These are phyloP conservation scores for Aspergillus sp. DNA, from an alignment of 2,329 filamentous ascomycete genomes.

Conservation along the genomic window DNA sequence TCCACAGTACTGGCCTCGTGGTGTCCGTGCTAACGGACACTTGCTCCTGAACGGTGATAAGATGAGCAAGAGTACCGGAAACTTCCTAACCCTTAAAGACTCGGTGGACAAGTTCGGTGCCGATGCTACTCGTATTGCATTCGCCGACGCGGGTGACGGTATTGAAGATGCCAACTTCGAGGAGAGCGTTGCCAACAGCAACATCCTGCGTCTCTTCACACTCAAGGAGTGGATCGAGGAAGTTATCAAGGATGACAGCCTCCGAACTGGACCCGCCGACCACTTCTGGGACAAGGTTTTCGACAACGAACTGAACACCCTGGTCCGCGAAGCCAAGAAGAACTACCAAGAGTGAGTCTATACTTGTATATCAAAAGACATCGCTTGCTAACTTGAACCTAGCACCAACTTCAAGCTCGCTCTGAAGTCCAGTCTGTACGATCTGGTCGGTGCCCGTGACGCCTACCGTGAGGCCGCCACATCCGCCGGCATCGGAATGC, in stretches of 20 bases:
- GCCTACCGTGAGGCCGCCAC: constrained; percentile 83
- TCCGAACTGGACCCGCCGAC: constrained; percentile 74
- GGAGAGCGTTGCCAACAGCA: constrained; percentile 88
- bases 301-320: constrained; percentile 84
- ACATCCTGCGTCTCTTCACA: constrained; percentile 79
- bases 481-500: constrained; percentile 79
- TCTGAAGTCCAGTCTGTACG: constrained; percentile 84
- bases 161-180: constrained; percentile 97
- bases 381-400: constrained; percentile 17
- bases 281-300: constrained; percentile 86
- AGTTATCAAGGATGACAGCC: constrained; percentile 68
- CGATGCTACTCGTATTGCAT: constrained; percentile 84
- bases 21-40: constrained; percentile 87
- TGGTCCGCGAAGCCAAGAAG: constrained; percentile 74
- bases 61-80: constrained; percentile 97
- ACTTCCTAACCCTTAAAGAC: constrained; percentile 89
- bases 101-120: constrained; percentile 90
- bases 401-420: constrained; percentile 79
- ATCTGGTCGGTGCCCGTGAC: constrained; percentile 84
- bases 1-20: constrained; percentile 82
- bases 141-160: constrained; percentile 91
- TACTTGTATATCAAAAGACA: background rate
- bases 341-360: constrained; percentile 68
- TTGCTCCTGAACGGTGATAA: constrained; percentile 94
- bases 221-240: constrained; percentile 93